These are phyloP conservation scores for Eucalyptus brandiana DNA, from an alignment of 345 rosid genomes.

Conservation along the genomic window DNA sequence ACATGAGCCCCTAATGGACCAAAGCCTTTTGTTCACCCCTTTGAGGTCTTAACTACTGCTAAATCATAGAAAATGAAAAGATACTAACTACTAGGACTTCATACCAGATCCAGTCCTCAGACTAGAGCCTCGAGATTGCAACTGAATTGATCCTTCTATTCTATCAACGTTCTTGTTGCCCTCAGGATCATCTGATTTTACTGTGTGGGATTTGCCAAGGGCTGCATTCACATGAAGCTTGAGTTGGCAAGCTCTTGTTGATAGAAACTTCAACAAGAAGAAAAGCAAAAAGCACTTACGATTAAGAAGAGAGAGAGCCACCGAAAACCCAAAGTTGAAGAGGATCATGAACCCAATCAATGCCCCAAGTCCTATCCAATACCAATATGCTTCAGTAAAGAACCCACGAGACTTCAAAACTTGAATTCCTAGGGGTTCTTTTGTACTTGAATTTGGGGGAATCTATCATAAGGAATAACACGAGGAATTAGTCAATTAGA, in stretches of 20 bases:
- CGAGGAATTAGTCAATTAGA: background rate
- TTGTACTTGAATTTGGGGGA: background rate
- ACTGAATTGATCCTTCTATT: conserved; percentile 12
- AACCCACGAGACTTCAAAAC: conserved; percentile 22
- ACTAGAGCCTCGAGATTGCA: conserved; percentile 2
- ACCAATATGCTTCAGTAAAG: conserved; percentile 22
- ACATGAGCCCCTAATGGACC: background rate
- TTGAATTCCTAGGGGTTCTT: conserved; percentile 21
- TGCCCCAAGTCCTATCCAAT: conserved; percentile 38
- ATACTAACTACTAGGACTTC: background rate
- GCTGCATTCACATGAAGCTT: conserved; percentile 14
- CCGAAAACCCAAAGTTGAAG: conserved; percentile 15
- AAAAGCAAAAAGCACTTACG: conserved; percentile 6
- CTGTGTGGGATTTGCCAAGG: conserved; percentile 34
- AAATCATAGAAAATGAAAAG: background rate
- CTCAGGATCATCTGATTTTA: conserved; percentile 25
- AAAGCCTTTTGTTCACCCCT: background rate
- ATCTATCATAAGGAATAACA: background rate
- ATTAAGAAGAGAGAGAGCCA: conserved; percentile 24
- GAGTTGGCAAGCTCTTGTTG: background rate
- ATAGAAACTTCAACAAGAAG: background rate
- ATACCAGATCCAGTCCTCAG: background rate
- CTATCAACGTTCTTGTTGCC: background rate
- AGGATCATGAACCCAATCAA: background rate
- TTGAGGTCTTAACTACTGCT: background rate